Evolutionary conservation across 257 asterid genomes (phyloP).

Genomic region (Solanum ossicruentum): DNA sequence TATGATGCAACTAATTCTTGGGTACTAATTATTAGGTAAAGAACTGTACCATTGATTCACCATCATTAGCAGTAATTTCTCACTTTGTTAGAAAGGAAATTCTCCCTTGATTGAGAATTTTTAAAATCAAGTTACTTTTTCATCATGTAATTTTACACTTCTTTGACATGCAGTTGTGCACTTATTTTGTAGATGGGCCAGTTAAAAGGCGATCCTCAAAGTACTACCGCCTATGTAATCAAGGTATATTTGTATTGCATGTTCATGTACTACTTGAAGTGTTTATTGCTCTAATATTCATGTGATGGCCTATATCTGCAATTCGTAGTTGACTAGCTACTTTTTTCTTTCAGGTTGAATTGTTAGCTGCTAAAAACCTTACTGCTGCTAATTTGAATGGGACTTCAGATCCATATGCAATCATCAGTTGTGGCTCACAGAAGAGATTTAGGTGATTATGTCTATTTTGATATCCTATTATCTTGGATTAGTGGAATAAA

Average conservation of each 20-base stretch:
- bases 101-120: neutral
- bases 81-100: neutral
- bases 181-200: slow-evolving; percentile 67
- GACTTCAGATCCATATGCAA: slow-evolving; percentile 90
- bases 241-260: slow-evolving; percentile 38
- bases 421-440: slow-evolving; percentile 69
- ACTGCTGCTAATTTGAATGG: slow-evolving; percentile 73
- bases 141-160: slow-evolving; percentile 39
- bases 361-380: slow-evolving; percentile 90
- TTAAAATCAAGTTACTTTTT: slow-evolving; percentile 7
- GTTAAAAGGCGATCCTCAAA: slow-evolving; percentile 33
- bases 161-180: slow-evolving; percentile 83
- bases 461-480: neutral
- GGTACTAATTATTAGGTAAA: neutral
- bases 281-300: neutral
- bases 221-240: slow-evolving; percentile 40
- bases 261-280: neutral
- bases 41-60: neutral
- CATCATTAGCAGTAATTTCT: neutral
- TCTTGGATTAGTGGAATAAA: neutral
- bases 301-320: neutral
- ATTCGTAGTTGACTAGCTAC: neutral
- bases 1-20: too few relatives aligned
- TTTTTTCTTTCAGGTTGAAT: slow-evolving; percentile 56
- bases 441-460: slow-evolving; percentile 69